A percentile compares a stretch with the other conserved stretches of the same genome.
Conservation (phyloP, 2,329 filamentous ascomycete species). For the Dryadomyces quercus-mongolicae region DNA sequence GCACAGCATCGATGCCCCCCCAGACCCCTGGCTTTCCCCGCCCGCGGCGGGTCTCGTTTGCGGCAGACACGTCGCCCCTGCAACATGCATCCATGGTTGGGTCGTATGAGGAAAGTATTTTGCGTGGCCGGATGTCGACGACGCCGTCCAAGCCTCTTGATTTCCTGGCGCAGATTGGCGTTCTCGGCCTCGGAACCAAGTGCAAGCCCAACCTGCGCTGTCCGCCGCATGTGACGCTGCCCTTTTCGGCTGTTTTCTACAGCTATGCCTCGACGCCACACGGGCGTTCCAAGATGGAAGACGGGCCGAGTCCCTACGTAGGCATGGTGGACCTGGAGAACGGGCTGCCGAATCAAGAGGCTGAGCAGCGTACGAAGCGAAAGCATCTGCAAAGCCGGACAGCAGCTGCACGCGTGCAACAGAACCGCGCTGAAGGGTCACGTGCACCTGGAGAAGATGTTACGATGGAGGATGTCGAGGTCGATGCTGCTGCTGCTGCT, state of each 20-base stretch:
- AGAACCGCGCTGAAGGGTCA: background rate
- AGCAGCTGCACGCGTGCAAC: background rate
- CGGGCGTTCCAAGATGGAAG: conserved; percentile 53
- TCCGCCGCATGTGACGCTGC: conserved; percentile 78
- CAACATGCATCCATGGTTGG: conserved; percentile 94
- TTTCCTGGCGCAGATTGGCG: conserved; percentile 91
- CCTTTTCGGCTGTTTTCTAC: conserved; percentile 93
- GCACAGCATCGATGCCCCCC: conserved; percentile 28
- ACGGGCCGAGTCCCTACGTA: conserved; percentile 92
- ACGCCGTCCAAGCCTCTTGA: conserved; percentile 85
- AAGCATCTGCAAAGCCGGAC: conserved; percentile 33
- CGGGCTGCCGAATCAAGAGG: conserved; percentile 44
- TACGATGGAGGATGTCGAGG: conserved; percentile 9
- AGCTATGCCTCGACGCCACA: conserved; percentile 64
- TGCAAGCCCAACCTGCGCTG: conserved; percentile 79
- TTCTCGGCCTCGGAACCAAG: conserved; percentile 67
- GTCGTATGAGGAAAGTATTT: conserved; percentile 93
- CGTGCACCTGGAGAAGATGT: conserved; percentile 3
- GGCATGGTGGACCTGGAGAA: conserved; percentile 87
- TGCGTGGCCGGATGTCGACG: conserved; percentile 92
- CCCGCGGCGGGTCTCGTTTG: conserved; percentile 56
- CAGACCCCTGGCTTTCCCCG: conserved; percentile 38
- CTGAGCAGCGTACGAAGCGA: conserved; percentile 32
- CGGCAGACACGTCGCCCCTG: conserved; percentile 62
- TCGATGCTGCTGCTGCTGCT: too few relatives aligned